Conservation (phyloP, 2,329 filamentous ascomycete genomes). For the Alternaria brassicicola region DNA sequence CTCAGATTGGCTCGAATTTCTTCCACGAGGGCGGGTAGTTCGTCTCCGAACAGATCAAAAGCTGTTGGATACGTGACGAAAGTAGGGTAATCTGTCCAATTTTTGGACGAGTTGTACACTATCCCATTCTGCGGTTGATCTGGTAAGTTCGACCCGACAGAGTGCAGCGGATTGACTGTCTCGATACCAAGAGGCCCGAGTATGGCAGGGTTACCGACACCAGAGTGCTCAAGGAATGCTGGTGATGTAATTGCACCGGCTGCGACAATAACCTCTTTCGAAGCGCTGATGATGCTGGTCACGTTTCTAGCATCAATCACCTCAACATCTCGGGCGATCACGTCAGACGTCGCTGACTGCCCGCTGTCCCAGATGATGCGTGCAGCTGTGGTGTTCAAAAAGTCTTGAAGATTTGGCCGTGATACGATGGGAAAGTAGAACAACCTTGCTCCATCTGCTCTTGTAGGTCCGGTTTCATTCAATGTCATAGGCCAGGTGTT, state of each 20-base stretch:
- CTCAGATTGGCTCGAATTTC: constrained; percentile 34
- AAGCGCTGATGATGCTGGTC: constrained; percentile 24
- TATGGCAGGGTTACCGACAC: constrained; percentile 43
- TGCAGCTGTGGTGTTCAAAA: constrained; percentile 52
- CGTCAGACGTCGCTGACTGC: not conserved
- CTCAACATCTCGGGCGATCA: constrained; percentile 34
- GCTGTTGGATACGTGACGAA: constrained; percentile 47
- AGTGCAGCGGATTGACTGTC: constrained; percentile 26
- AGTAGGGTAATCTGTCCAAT: constrained; percentile 48
- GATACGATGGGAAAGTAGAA: constrained; percentile 54
- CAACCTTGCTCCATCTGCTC: constrained; percentile 56
- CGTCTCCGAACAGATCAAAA: constrained; percentile 43
- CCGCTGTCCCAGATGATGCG: constrained; percentile 47
- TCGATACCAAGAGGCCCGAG: constrained; percentile 31
- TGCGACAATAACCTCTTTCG: constrained; percentile 44
- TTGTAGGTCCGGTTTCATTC: constrained; percentile 46
- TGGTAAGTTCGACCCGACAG: constrained; percentile 45
- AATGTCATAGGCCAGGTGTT: constrained; percentile 52
- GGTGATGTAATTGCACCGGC: constrained; percentile 46
- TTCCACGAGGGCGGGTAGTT: constrained; percentile 28
- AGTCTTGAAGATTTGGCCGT: constrained; percentile 52
- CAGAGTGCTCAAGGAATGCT: constrained; percentile 45
- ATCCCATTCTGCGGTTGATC: constrained; percentile 43
- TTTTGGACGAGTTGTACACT: constrained; percentile 32
- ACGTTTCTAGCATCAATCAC: constrained; percentile 25